Conservation (phyloP, 2,329 filamentous ascomycete genomes). For the Neoascochyta sp. region DNA sequence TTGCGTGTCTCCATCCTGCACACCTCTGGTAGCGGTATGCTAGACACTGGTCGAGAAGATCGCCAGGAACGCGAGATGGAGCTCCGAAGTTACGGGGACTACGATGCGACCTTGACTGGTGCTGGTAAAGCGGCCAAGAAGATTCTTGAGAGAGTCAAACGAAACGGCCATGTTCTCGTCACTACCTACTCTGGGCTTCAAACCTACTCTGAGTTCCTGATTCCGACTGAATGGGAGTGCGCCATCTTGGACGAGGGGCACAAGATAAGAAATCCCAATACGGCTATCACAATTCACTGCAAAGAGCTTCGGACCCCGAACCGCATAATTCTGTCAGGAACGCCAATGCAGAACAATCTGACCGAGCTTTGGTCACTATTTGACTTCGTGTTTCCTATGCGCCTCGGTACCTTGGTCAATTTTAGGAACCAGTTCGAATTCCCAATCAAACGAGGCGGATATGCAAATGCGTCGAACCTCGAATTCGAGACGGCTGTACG, state of each 20-base stretch:
- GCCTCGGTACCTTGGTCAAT: constrained; percentile 82
- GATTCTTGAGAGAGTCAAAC: constrained; percentile 76
- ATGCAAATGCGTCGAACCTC: constrained; percentile 89
- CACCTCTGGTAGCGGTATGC: constrained; percentile 93
- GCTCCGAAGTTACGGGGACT: constrained; percentile 45
- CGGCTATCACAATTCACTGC: constrained; percentile 89
- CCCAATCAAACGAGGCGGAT: constrained; percentile 88
- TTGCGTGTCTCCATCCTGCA: constrained; percentile 92
- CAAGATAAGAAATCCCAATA: constrained; percentile 96
- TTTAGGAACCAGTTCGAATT: constrained; percentile 92
- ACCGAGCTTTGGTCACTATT: constrained; percentile 95
- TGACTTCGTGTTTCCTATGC: constrained; percentile 96
- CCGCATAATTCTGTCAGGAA: constrained; percentile 89
- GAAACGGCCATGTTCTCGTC: constrained; percentile 86
- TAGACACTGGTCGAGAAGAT: constrained; percentile 65
- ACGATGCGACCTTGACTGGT: constrained; percentile 45
- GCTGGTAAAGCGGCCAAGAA: constrained; percentile 67
- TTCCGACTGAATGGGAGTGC: constrained; percentile 85
- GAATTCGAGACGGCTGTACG: constrained; percentile 93
- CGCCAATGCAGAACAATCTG: constrained; percentile 96
- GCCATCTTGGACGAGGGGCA: constrained; percentile 95
- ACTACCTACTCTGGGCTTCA: constrained; percentile 97
- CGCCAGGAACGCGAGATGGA: constrained; percentile 61
- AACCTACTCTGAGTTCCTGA: constrained; percentile 78
- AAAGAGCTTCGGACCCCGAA: constrained; percentile 90